Evolutionary conservation across 2,329 filamentous ascomycete genomes (phyloP), one percentile per base, ranked within the genome.

Genomic region (Colletotrichum salicis): DNA sequence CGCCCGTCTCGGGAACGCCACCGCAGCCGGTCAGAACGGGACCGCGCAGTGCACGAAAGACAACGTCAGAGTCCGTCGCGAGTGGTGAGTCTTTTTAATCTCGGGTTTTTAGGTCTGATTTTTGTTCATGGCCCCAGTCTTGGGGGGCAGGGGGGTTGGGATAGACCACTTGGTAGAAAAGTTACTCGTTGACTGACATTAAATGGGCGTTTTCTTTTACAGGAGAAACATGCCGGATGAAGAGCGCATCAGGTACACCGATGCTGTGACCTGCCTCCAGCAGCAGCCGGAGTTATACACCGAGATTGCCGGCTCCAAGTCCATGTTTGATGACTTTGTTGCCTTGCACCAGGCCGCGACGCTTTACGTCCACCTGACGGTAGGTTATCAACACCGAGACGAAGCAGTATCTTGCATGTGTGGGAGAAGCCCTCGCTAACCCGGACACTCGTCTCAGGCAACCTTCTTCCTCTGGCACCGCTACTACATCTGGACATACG

Each of bases 381-480:
- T 57, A 51, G 31, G 29, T 31, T 4, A 24, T 11, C 19, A 22
- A 27, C 37, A 27, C 41, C 33, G 13, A n/a, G 22, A 62, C 37
- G 13, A 29, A 54, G 54, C 11, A 13, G 1, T 22, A 48, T 22
- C 19, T 11, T 22, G 41, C 11, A 8, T 1, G 27, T 37, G n/a
- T 37, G 15, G 29, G 37, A 41, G 37, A 67, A 24, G 19, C 27
- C 29, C 19, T 35, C 41, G 3, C 24, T 51, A n/a, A 37, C 27
- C 10, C 5, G n/a, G 12, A 27, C 29, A 11, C 24, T 45, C 13
- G 4, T 24, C 6, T 41, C 24, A 52, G 57, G 62, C 48, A 13
- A 59, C 45, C 59, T 76, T 76, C 58, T 71, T 76, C 35, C 67
- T 73, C 10, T 77, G 75, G 75, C 76, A 75, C 56, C 71, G 74